These are phyloP conservation scores for Psilocybe tampanensis DNA, from an alignment of 768 basidiomycete species.

Conservation along the genomic window DNA sequence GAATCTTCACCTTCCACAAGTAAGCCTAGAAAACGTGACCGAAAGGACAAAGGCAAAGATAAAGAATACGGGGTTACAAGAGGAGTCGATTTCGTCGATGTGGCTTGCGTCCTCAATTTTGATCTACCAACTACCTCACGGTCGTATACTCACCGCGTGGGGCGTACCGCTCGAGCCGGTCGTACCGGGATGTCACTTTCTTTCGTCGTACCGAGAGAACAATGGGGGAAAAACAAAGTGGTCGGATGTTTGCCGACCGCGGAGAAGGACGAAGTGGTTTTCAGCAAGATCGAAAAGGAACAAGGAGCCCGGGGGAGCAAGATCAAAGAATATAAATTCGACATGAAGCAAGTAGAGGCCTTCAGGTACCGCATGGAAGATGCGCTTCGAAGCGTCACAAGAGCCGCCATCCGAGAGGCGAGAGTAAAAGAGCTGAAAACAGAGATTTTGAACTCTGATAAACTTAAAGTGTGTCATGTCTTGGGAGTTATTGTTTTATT, in stretches of 20 bases:
- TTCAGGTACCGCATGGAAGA: slow-evolving; percentile 99
- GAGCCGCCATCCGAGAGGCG: slow-evolving; percentile 85
- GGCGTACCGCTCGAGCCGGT: slow-evolving; percentile 95
- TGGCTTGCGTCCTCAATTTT: slow-evolving; percentile 97
- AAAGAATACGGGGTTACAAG: slow-evolving; percentile 93
- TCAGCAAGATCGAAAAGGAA: slow-evolving; percentile 75
- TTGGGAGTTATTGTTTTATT: neutral
- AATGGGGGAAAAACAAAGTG: slow-evolving; percentile 76
- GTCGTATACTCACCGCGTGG: slow-evolving; percentile 94
- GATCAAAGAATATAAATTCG: slow-evolving; percentile 91
- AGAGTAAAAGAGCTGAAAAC: slow-evolving; percentile 90
- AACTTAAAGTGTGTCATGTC: slow-evolving; percentile 74
- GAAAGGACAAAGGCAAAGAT: slow-evolving; percentile 57
- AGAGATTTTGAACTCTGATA: slow-evolving; percentile 94
- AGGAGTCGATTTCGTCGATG: slow-evolving; percentile 96
- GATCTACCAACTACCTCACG: slow-evolving; percentile 89
- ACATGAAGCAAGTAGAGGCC: slow-evolving; percentile 94
- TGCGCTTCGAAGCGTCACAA: slow-evolving; percentile 86
- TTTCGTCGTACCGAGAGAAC: slow-evolving; percentile 72
- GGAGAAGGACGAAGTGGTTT: slow-evolving; percentile 74
- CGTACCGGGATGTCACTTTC: slow-evolving; percentile 91
- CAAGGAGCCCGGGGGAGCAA: slow-evolving; percentile 61
- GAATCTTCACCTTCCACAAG: slow-evolving; percentile 40
- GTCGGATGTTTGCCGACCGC: slow-evolving; percentile 72
- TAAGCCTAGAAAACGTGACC: slow-evolving; percentile 46